Evolutionary conservation across 768 basidiomycete species (phyloP), one percentile per base, ranked within the genome.

Genomic region (Boletus fagicola): DNA sequence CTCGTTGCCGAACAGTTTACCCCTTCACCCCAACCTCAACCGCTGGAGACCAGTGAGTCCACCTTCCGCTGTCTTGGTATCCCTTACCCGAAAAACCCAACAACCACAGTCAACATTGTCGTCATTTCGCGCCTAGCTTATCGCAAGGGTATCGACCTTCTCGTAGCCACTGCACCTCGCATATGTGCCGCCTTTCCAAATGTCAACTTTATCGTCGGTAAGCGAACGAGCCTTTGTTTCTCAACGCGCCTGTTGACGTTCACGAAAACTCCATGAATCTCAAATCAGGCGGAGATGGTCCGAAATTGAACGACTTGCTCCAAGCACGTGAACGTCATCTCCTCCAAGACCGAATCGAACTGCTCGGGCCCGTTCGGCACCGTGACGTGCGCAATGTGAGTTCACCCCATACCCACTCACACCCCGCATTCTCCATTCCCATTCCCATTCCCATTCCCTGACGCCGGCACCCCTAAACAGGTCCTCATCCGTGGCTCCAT

Each of bases 271-370:
- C 18, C 44, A 20, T 22, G 4, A 20, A 15, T 36, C n/a, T 15
- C 38, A 12, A 30, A n/a, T 2, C 64, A 93, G 93, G 94, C 1
- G 97, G 97, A 0, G 90, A 94, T 62, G 97, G 97, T 0, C 96
- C 97, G 0, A 98, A 98, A 69, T 81, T 96, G 62, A 89, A 95
- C 36, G 94, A 98, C 60, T 76, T 99, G 7, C 82, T 97, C 15
- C 97, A 98, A 76, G 96, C 96, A 87, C 81, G 95, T 7, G 96
- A 99, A 74, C 92, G 90, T 55, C 76, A 96, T 66, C 77, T 85
- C 20, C 79, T 98, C 2, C 94, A 96, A 71, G 95, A 97, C 65
- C 83, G 92, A 10, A 92, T 99, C n/a, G 85, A 90, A 60, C 79
- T 98, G 0, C 79, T 98, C 0, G 96, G 97, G 0, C 77, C 88